Base-by-base conservation (phyloP, 176 grass and related monocot genomes). In the Zizania latifolia region DNA sequence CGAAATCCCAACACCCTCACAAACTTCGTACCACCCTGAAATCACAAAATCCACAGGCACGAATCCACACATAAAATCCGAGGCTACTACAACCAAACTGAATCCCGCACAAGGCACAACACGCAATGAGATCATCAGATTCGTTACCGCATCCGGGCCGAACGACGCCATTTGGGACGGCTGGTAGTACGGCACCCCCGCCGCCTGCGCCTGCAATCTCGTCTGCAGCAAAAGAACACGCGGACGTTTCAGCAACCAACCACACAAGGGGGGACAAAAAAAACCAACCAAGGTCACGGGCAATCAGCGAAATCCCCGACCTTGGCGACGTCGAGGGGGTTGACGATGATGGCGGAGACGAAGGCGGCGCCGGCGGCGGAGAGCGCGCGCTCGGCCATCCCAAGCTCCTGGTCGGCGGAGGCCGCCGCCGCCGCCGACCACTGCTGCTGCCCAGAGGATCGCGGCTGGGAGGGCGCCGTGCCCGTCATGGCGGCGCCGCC, bases 321-420 rank as follows among this genome's bases (percentile, higher is more conserved):
- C 90, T 98, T 98, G 23, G 86, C 94, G 33, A 98, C 94, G 78
- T 98, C 94, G 3, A 98, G 94, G 9, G 94, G 94, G 38, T 98
- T 98, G 62, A 94, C 86, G 66, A 98, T 84, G 55, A 98, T 81
- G 4, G 91, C 91, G 14, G 94, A 94, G 57, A 98, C 66, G 76
- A 98, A 85, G 38, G 91, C 94, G 45, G 94, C 94, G 14, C 89
- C 84, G 37, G 89, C 94, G 13, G 94, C 94, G 10, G 94, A 98
- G 30, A 94, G 82, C 17, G 81, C 56, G 41, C 91, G 84, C 86
- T 94, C 91, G n/a, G n/a, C n/a, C n/a, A n/a, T n/a, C n/a, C n/a
- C n/a, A n/a, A n/a, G n/a, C n/a, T n/a, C n/a, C n/a, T n/a, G n/a
- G n/a, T n/a, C n/a, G n/a, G n/a, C n/a, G n/a, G n/a, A n/a, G n/a